Evolutionary conservation across 345 rosid genomes (phyloP), one percentile per base, ranked within the genome.

Genomic region (Corchorus olitorius): DNA sequence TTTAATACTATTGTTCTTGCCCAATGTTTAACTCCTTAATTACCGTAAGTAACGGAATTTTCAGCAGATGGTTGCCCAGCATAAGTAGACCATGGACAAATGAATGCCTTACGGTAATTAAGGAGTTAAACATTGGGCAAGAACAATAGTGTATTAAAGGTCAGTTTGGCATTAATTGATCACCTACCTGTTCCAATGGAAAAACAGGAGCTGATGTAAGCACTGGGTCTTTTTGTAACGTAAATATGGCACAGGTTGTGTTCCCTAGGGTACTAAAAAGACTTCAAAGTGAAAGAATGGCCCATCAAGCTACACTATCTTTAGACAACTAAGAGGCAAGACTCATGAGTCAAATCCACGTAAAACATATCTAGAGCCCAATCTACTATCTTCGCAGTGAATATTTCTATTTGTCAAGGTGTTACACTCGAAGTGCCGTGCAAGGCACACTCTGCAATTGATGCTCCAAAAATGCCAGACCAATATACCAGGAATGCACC

Each of bases 81-180:
- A 22, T 27, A 48, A 46, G n/a, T 46, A 53, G 55, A 48, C 39
- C 56, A 67, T 22, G 72, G 72, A 46, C 39, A 46, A 67, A 67
- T 13, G 12, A 46, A 14, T 12, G 12, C 56, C 72, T 14, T 67
- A n/a, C 11, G 4, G 70, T 48, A 48, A 20, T 20, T 67, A 67
- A 67, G 72, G 46, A 20, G 22, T 67, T 33, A 67, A 67, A 67
- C 37, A 20, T 68, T 46, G 52, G 39, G 50, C 53, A 48, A 48
- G 41, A 68, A 41, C 72, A 27, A 27, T 68, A 68, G 56, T n/a
- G n/a, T n/a, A n/a, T n/a, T n/a, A 39, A 49, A 68, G 12, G 72
- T 68, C 41, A 27, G 56, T 48, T n/a, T 68, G 49, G 49, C 39
- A 68, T 68, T 56, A 15, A 48, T 68, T 48, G 56, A 1, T 22